Base-by-base conservation (phyloP, 139 green algal species). In the Chlamydomonas sphaeroides region DNA sequence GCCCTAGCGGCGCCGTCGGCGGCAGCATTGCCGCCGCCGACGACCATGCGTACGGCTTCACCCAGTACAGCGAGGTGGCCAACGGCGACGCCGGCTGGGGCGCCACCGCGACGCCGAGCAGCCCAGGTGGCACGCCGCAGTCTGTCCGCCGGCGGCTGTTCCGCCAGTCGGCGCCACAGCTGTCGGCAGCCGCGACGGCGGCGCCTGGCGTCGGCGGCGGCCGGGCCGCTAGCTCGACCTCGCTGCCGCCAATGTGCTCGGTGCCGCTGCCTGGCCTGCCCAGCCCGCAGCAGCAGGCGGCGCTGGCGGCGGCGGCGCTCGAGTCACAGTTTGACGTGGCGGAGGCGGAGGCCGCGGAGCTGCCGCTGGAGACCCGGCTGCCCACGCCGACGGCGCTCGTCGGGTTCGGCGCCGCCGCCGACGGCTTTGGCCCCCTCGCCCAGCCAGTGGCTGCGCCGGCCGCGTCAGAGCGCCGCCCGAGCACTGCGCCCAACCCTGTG, bases 301-400 rank as follows among this genome's bases (percentile, higher is more conserved):
- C 63, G 18, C 56, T 28, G 41, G 63, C 61, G 21, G 42, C 62
- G 42, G 67, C 67, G 20, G 5, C 41, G 5, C 45, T 82, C n/a
- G 75, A 73, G 45, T 11, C 14, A 17, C 75, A 82, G 41, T 82
- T 82, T 21, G 65, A 73, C 42, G 75, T 38, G 61, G 75, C 62
- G 33, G 75, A 82, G 75, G 39, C 32, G 32, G 61, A 18, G 48
- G 61, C 45, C 20, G 75, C 61, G 1, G 75, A 72, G 30, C 75
- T 82, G 75, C 75, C 75, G 21, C 51, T 73, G 26, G 75, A 82
- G 41, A 72, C 75, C 2, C 61, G 75, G 33, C 62, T 72, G 11
- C 36, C 41, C 21, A 73, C 61, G 23, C 61, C 62, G 28, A 63
- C 62, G 5, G 45, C 62, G 14, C 11, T 49, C 39, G 32, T 23